Base-by-base conservation (phyloP, 2,329 filamentous ascomycete species). In the Rhynchosporium graminicola region DNA sequence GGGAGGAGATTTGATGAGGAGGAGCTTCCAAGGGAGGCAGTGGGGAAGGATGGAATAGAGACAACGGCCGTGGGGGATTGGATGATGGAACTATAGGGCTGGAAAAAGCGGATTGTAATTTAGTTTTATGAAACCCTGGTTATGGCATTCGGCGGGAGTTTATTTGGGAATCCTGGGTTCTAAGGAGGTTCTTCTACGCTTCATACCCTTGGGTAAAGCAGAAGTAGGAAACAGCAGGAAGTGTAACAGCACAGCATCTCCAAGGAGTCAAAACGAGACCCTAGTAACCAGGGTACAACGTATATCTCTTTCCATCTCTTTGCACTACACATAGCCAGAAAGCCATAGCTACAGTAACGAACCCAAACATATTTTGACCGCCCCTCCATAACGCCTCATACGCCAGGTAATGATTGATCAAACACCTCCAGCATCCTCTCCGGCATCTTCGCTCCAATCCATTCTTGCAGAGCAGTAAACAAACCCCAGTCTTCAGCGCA, bases 1-100 rank as follows among this genome's bases (percentile, higher is more conserved):
- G 64, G 67, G 40, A 74, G 62, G 61, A 70, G 63, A 29, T 71
- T 72, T 57, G 66, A 61, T 26, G 12, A 54, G 2, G 56, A 15
- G n/a, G 43, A 48, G 43, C 43, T 26, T 3, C 40, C 55, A 15
- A 52, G 31, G 29, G 58, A 55, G 38, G 36, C 43, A 31, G 26
- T 60, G 29, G 47, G 40, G 9, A 28, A 31, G 38, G 28, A 33
- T 3, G 29, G 31, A 13, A 20, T 4, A 26, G 46, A 51, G 9
- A 36, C 9, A 6, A 6, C 33, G 9, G 33, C 5, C 9, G 33
- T 36, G 7, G 46, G 2, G 5, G 36, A 26, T 4, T 59, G 57
- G 57, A 26, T 29, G 13, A 29, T 59, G 57, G 57, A 59, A 9
- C n/a, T 59, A 36, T 59, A 51, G 43, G 36, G 3, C 12, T 8